phyloP scores from a whole-genome alignment of 768 basidiomycete species.

The Hericium erinaceus region DNA sequence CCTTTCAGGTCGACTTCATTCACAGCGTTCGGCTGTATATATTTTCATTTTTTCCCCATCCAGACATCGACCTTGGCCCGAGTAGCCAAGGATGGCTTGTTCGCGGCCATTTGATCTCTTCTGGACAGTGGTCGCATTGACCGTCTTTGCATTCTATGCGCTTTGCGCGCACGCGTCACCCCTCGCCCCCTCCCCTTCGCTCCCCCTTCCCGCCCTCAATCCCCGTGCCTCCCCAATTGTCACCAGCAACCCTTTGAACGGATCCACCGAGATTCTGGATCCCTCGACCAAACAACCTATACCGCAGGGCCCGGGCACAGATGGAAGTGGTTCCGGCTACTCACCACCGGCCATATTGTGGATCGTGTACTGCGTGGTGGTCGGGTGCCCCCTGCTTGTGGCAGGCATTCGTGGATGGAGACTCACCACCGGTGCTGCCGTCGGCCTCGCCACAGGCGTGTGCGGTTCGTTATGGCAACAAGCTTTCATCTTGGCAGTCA shows the following conservation, averaged over 20 bases:
- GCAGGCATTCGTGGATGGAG: slow-evolving; percentile 51
- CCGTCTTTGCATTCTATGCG: background rate
- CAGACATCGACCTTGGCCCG: too few relatives aligned
- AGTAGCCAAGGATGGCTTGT: too few relatives aligned
- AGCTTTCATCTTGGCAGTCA: slow-evolving; percentile 19
- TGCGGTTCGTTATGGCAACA: slow-evolving; percentile 16
- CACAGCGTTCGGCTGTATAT: too few relatives aligned
- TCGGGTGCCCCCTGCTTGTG: slow-evolving; percentile 46
- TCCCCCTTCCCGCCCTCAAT: background rate
- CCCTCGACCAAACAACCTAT: slow-evolving; percentile 32
- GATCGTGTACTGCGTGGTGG: slow-evolving; percentile 41
- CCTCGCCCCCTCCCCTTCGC: background rate
- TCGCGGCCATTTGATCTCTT: too few relatives aligned
- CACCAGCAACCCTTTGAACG: slow-evolving; percentile 15
- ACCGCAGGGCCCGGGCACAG: slow-evolving; percentile 46
- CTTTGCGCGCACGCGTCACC: background rate
- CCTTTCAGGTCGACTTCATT: too few relatives aligned
- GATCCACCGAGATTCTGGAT: slow-evolving; percentile 36
- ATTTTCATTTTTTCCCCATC: too few relatives aligned
- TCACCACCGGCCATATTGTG: slow-evolving; percentile 42
- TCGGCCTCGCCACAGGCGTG: slow-evolving; percentile 42
- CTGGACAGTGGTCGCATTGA: too few relatives aligned
- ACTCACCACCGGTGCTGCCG: slow-evolving; percentile 42
- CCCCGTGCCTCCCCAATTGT: background rate
- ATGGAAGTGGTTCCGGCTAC: slow-evolving; percentile 47